Percentiles rank a stretch among this genome's conserved stretches.
Evolutionary conservation across 306 rosid species (phyloP).

Genomic region (Citrullus mucosospermus): DNA sequence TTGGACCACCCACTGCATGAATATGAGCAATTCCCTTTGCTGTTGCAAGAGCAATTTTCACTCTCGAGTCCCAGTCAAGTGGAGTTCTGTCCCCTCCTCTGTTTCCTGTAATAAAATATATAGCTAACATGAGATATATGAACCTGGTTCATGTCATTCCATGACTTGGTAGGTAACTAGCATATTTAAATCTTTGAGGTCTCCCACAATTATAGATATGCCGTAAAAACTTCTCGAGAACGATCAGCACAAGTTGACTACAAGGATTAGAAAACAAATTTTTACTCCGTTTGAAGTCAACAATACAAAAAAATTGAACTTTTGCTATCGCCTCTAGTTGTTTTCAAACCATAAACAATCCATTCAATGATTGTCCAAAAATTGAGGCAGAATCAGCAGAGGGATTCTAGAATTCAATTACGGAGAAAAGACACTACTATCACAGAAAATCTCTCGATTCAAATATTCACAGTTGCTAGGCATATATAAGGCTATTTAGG

Average conservation of each 20-base stretch:
- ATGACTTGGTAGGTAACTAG: too few species aligned
- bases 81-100: conserved; percentile 56
- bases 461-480: too few species aligned
- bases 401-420: neutral
- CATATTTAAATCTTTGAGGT: neutral
- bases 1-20: conserved; percentile 72
- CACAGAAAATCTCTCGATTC: too few species aligned
- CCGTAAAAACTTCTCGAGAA: neutral
- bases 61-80: conserved; percentile 68
- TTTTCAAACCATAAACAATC: neutral
- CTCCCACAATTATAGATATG: neutral
- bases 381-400: neutral
- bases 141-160: neutral
- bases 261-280: neutral
- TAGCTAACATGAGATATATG: neutral
- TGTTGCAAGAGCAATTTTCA: conserved; percentile 62
- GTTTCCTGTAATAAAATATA: conserved; percentile 40
- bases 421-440: neutral
- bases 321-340: neutral
- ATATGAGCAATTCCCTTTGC: conserved; percentile 81
- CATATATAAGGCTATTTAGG: neutral
- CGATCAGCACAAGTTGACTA: neutral
- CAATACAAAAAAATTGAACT: neutral
- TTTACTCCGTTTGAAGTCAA: neutral
- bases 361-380: neutral